Evolutionary conservation across 768 basidiomycete species (phyloP).

Genomic region (Tulasnella calospora): DNA sequence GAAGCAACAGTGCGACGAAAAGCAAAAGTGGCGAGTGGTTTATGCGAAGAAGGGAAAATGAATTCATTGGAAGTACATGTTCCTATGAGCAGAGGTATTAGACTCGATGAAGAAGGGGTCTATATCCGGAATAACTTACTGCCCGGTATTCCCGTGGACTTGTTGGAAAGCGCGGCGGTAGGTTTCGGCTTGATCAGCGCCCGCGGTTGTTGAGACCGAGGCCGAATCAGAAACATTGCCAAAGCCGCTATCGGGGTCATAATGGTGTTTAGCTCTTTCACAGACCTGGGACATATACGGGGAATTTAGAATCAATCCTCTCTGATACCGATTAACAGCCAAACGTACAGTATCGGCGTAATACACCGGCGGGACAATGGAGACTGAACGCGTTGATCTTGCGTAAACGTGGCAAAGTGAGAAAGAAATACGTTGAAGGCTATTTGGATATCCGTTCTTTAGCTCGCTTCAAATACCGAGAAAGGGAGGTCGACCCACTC

Average conservation of each 20-base stretch:
- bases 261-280: conserved; percentile 14
- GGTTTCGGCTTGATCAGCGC: neutral
- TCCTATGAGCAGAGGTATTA: neutral
- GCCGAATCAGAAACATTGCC: neutral
- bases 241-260: conserved; percentile 1
- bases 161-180: neutral
- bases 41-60: neutral
- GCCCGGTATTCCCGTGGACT: neutral
- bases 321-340: neutral
- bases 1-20: too few relatives aligned
- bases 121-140: neutral
- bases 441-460: neutral
- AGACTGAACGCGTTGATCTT: conserved; percentile 18
- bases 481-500: conserved; percentile 32
- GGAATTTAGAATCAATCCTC: neutral
- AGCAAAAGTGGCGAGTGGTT: neutral
- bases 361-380: conserved; percentile 16
- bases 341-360: conserved; percentile 10
- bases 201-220: neutral
- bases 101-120: neutral
- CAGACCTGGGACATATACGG: neutral
- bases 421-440: conserved; percentile 20
- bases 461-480: neutral
- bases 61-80: neutral
- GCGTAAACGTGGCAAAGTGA: conserved; percentile 23